Conservation (phyloP, 768 basidiomycete genomes). For the Albatrellus ellisii region DNA sequence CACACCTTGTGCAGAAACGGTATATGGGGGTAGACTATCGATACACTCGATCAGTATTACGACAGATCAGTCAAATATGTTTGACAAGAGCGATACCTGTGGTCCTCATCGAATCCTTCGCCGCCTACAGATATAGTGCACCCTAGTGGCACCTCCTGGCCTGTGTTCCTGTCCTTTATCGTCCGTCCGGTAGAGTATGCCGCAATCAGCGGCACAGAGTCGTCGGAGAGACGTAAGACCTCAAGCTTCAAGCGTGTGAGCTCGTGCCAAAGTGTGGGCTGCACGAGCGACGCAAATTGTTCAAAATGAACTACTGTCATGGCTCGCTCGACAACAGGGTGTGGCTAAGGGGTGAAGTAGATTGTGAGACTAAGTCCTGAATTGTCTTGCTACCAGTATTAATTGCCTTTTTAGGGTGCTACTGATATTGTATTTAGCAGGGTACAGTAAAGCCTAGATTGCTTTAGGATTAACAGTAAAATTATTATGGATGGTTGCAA, state of each 20-base stretch:
- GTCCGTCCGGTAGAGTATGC: constrained; percentile 60
- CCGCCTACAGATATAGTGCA: constrained; percentile 52
- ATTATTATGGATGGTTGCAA: too few species aligned
- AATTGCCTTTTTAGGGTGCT: too few species aligned
- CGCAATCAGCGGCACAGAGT: constrained; percentile 46
- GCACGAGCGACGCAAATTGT: constrained; percentile 76
- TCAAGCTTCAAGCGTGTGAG: constrained; percentile 87
- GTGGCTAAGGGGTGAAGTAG: too few species aligned
- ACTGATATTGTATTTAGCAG: too few species aligned
- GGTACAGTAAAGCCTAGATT: too few species aligned
- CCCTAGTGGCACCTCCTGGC: constrained; percentile 56
- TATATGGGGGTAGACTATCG: constrained; percentile 24
- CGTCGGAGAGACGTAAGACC: constrained; percentile 71
- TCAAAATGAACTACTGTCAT: constrained; percentile 75
- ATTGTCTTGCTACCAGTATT: too few species aligned
- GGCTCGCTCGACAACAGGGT: too few species aligned
- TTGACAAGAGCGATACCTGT: constrained; percentile 27
- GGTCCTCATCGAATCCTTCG: constrained; percentile 43
- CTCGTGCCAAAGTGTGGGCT: constrained; percentile 89
- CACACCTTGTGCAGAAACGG: constrained; percentile 43
- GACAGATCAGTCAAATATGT: not conserved
- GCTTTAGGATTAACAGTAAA: too few species aligned
- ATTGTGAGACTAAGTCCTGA: too few species aligned
- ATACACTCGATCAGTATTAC: constrained; percentile 1
- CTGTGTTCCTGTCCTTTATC: constrained; percentile 67